Base-by-base conservation (phyloP, 2,329 filamentous ascomycete species). In the Plectosphaerella sp. region DNA sequence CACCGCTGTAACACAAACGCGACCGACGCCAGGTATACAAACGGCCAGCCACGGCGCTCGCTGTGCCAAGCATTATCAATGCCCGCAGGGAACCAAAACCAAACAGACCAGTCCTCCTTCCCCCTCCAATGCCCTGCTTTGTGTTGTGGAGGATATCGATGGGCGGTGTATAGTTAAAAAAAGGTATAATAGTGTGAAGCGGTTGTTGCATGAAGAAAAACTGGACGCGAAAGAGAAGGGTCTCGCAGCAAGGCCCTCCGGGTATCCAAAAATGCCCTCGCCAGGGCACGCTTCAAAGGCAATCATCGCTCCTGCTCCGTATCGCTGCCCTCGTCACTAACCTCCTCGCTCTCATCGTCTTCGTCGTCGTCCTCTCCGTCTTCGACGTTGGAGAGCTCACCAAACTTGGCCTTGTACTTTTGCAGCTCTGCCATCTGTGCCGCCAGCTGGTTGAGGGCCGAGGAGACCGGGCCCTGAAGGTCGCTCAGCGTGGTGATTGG, bases 391-490 rank as follows among this genome's bases (percentile, higher is more conserved):
- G 64, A 63, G 35, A 83, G 62, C 5, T 71, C 66, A 41, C 80
- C 81, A 55, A 74, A 83, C 48, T 64, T 71, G 28, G 71, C 72
- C 62, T 79, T 84, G 67, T 88, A 86, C 52, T 68, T 70, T 63
- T 83, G 75, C 47, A 91, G 72, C 63, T 91, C 83, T 28, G 75
- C 74, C 53, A 90, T 70, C 63, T 89, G 82, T 28, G 72, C 67
- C 36, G 79, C 72, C 33, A 93, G 74, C 43, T 79, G 78, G 43
- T 73, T 72, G 18, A 95, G 75, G 18, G 97, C 79, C 15, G 86
- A 82, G 11, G 77, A 69, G 79, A 97, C 96, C 3, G 91, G 88
- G 18, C 83, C 87, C 11, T 89, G 84, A 54, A 96, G 81, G 58
- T 90, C 82, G 50, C 88, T 79, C 24, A 96, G 79, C 57, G 79